Percentiles rank a stretch among this genome's conserved stretches.
These are phyloP conservation scores for Syzygium malaccense DNA, from an alignment of 441 rosid species.

Conservation along the genomic window DNA sequence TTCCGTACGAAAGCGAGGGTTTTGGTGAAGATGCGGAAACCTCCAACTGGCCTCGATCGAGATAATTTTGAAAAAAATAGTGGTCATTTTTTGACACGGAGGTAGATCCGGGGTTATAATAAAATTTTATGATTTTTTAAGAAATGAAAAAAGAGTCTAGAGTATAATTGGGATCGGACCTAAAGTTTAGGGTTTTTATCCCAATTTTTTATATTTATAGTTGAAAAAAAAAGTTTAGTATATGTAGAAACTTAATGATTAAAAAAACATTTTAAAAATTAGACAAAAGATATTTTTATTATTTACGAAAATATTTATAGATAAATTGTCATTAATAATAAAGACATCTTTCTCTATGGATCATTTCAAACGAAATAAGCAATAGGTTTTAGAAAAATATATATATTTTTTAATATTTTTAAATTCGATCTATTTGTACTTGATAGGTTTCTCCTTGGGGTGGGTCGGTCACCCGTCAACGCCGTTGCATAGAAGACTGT, in stretches of 20 bases:
- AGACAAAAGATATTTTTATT: too few species aligned
- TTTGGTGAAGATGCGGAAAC: rapidly evolving
- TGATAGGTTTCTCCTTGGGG: neutral
- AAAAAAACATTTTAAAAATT: neutral
- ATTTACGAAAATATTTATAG: too few species aligned
- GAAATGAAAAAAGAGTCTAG: rapidly evolving
- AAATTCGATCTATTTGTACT: neutral
- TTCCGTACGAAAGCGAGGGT: neutral
- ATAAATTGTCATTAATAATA: too few species aligned
- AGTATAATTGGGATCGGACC: rapidly evolving
- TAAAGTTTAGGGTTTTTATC: rapidly evolving
- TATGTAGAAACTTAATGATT: neutral
- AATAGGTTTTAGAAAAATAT: too few species aligned
- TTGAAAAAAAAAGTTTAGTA: neutral
- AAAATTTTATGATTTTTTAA: neutral
- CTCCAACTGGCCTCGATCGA: rapidly evolving
- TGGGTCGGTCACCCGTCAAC: neutral
- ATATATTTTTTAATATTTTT: neutral
- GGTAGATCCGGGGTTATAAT: rapidly evolving
- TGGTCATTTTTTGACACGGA: rapidly evolving
- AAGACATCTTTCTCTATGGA: too few species aligned
- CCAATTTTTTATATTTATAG: neutral
- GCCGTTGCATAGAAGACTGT: neutral
- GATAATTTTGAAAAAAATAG: neutral
- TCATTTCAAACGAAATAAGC: too few species aligned